Percentiles rank a stretch among this genome's conserved stretches.
Conservation (phyloP, 2,329 filamentous ascomycete genomes). For the Coniosporium tulheliwenetii region DNA sequence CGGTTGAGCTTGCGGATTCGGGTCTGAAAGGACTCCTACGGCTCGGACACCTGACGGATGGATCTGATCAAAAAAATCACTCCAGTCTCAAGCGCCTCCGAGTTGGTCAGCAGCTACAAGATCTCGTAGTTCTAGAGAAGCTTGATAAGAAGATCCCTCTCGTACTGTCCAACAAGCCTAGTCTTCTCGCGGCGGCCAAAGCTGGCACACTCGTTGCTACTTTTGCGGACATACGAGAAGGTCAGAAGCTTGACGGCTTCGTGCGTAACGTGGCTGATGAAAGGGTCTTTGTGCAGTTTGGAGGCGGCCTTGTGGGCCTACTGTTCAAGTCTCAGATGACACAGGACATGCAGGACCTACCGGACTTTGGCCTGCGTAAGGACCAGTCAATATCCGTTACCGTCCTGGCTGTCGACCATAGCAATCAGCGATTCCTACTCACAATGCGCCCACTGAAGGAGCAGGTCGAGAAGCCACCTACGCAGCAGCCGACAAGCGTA, state of each 20-base stretch:
- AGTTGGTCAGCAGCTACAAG: slow-evolving; percentile 66
- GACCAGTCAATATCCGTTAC: slow-evolving; percentile 60
- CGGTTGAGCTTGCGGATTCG: slow-evolving; percentile 59
- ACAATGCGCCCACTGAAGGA: slow-evolving; percentile 42
- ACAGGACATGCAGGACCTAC: slow-evolving; percentile 48
- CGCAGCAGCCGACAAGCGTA: slow-evolving; percentile 9
- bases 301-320: slow-evolving; percentile 58
- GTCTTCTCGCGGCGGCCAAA: slow-evolving; percentile 60
- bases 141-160: slow-evolving; percentile 62
- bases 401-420: slow-evolving; percentile 56
- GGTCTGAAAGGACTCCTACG: slow-evolving; percentile 66
- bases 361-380: slow-evolving; percentile 65
- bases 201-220: slow-evolving; percentile 53
- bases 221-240: slow-evolving; percentile 57
- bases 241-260: slow-evolving; percentile 58
- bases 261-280: slow-evolving; percentile 71
- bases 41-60: slow-evolving; percentile 70
- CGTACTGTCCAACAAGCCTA: slow-evolving; percentile 68
- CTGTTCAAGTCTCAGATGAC: slow-evolving; percentile 66
- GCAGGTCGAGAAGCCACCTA: slow-evolving; percentile 25
- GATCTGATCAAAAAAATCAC: slow-evolving; percentile 61
- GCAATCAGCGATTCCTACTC: slow-evolving; percentile 52
- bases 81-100: slow-evolving; percentile 66
- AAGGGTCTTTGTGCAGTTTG: slow-evolving; percentile 80
- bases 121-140: slow-evolving; percentile 79